These are phyloP conservation scores for Hirsutella rhossiliensis DNA, from an alignment of 2,329 filamentous ascomycete species.

Conservation along the genomic window DNA sequence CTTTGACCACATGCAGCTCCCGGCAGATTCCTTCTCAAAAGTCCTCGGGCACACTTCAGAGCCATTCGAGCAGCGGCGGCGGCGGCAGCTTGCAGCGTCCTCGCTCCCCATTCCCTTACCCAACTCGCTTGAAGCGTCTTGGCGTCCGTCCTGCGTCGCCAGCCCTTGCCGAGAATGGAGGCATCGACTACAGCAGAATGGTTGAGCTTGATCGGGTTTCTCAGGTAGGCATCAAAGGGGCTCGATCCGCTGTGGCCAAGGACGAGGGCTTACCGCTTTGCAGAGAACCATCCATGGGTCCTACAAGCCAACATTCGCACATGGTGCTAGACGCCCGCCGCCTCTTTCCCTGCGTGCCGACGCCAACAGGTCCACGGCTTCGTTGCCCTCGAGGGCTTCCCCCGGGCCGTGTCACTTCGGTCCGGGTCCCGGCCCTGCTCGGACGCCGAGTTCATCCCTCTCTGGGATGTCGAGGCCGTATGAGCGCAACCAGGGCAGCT, in stretches of 20 bases:
- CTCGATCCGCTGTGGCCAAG: background rate
- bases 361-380: constrained; percentile 27
- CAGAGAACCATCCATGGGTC: constrained; percentile 33
- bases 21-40: constrained; percentile 32
- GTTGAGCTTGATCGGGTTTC: constrained; percentile 35
- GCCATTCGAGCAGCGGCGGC: constrained; percentile 26
- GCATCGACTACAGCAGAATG: constrained; percentile 37
- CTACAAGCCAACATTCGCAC: constrained; percentile 25
- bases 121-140: constrained; percentile 42
- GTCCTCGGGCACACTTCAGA: constrained; percentile 35
- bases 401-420: constrained; percentile 12
- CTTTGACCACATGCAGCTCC: constrained; percentile 40
- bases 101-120: constrained; percentile 47
- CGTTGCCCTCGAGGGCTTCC: constrained; percentile 20
- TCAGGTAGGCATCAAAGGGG: constrained; percentile 22
- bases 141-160: constrained; percentile 37
- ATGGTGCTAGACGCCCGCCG: constrained; percentile 21
- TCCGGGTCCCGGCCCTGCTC: constrained; percentile 12
- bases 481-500: constrained; percentile 20
- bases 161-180: constrained; percentile 33
- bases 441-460: constrained; percentile 24
- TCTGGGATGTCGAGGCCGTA: constrained; percentile 14
- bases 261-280: constrained; percentile 2
- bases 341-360: constrained; percentile 28
- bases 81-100: constrained; percentile 33